Evolutionary conservation across 1,139 yeast species (phyloP).

Genomic region (Diutina siamensis): DNA sequence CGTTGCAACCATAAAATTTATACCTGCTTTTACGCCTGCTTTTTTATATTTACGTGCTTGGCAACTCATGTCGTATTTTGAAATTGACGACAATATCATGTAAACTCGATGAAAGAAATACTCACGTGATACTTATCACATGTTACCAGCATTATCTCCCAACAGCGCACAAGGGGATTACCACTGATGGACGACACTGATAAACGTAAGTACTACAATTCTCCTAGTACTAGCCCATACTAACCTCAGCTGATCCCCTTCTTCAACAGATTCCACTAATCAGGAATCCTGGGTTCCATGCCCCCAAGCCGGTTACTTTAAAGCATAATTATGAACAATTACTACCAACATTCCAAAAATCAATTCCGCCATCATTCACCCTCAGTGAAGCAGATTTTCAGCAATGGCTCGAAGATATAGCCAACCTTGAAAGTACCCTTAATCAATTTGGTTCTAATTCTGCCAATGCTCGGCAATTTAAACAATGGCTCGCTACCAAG

Average conservation of each 20-base stretch:
- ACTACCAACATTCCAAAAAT: not conserved
- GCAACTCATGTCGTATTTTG: no score
- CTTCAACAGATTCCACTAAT: not conserved
- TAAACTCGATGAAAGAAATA: no score
- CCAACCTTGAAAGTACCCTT: not conserved
- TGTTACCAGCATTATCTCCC: no score
- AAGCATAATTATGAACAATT: not conserved
- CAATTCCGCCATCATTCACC: not conserved
- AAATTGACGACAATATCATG: no score
- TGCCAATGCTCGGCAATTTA: not conserved
- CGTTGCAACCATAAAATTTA: no score
- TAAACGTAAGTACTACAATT: conserved; percentile 13
- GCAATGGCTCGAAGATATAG: not conserved
- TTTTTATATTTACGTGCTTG: no score
- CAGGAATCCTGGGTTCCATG: not conserved
- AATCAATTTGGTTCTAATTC: not conserved
- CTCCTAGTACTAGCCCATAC: not conserved
- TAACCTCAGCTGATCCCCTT: not conserved
- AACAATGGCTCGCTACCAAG: not conserved
- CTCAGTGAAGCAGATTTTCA: not conserved
- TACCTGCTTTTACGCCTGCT: no score
- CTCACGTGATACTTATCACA: no score
- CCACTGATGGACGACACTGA: conserved; percentile 15
- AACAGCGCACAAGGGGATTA: no score
- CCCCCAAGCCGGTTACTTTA: not conserved